Percentiles rank a stretch among this genome's conserved stretches.
Conservation (phyloP, 2,329 filamentous ascomycete genomes). For the Xylaria multiplex region DNA sequence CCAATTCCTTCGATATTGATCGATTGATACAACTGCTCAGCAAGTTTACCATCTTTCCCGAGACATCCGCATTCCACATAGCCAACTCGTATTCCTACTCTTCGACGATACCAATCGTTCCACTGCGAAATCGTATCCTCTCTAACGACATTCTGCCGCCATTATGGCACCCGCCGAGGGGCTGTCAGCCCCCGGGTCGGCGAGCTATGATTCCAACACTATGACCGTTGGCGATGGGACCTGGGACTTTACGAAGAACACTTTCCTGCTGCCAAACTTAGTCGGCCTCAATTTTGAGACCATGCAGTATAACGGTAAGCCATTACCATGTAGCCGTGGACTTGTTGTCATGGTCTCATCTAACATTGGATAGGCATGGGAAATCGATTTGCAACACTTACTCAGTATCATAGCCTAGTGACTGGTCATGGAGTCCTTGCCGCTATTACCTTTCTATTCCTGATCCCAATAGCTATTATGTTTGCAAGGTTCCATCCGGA, state of each 20-base stretch:
- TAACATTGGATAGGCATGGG: constrained; percentile 72
- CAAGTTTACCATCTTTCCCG: neutral
- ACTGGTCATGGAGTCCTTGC: constrained; percentile 77
- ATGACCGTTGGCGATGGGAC: constrained; percentile 83
- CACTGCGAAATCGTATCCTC: constrained; percentile 23
- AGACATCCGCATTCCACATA: constrained; percentile 37
- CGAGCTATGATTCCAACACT: constrained; percentile 77
- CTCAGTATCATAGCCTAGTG: constrained; percentile 77
- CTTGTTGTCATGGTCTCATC: neutral
- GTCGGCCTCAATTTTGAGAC: constrained; percentile 81
- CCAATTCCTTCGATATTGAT: constrained; percentile 24
- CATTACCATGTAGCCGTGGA: neutral
- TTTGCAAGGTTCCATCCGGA: constrained; percentile 75
- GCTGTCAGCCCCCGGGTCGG: constrained; percentile 76
- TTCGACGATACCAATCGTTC: constrained; percentile 25
- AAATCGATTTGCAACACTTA: constrained; percentile 76
- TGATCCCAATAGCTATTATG: constrained; percentile 79
- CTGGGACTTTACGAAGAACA: constrained; percentile 81
- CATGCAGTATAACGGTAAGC: constrained; percentile 83
- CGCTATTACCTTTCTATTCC: constrained; percentile 76
- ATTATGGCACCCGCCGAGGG: constrained; percentile 69
- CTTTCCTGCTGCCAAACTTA: constrained; percentile 81
- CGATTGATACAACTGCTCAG: constrained; percentile 10
- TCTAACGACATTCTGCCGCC: constrained; percentile 52
- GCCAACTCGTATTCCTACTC: constrained; percentile 35